Percentiles rank a stretch among this genome's conserved stretches.
Evolutionary conservation across 2,329 filamentous ascomycete species (phyloP).

Genomic region (Lomentospora prolificans): DNA sequence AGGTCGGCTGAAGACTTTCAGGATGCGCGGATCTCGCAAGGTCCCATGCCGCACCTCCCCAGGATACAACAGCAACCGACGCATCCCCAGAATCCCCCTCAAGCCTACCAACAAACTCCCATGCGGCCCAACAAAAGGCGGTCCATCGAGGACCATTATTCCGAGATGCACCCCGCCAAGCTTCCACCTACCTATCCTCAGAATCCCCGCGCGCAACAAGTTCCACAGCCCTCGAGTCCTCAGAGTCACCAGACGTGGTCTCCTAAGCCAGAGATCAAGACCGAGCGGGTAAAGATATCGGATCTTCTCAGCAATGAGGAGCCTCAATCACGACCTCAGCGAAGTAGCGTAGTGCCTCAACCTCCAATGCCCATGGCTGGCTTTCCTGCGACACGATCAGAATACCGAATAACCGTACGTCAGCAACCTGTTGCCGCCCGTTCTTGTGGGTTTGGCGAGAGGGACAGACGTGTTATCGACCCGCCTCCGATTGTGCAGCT

Average conservation of each 20-base stretch:
- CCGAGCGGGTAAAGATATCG: constrained; percentile 15
- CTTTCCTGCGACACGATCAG: constrained; percentile 11
- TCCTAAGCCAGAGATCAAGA: constrained; percentile 7
- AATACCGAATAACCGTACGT: constrained; percentile 49
- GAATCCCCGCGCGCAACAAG: background rate
- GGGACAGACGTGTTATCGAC: constrained; percentile 73
- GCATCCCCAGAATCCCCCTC: constrained; percentile 2
- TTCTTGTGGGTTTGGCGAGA: constrained; percentile 74
- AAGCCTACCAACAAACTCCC: constrained; percentile 2
- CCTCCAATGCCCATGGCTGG: background rate
- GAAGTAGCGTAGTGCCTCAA: constrained; percentile 1
- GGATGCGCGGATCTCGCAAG: constrained; percentile 7
- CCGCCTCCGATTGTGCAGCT: constrained; percentile 76
- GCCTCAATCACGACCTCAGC: background rate
- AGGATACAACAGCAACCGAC: constrained; percentile 8
- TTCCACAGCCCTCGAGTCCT: constrained; percentile 7
- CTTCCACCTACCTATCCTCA: constrained; percentile 10
- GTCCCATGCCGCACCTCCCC: background rate
- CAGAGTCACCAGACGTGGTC: constrained; percentile 6
- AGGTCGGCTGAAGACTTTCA: constrained; percentile 10
- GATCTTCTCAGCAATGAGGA: constrained; percentile 12
- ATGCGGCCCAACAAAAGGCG: constrained; percentile 1
- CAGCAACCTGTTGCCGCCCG: constrained; percentile 71
- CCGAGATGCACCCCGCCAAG: constrained; percentile 12
- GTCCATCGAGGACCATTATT: constrained; percentile 9